A percentile compares a stretch with the other conserved stretches of the same genome.
Conservation (phyloP, 176 grass and related monocot species). For the Triticum aestivum region DNA sequence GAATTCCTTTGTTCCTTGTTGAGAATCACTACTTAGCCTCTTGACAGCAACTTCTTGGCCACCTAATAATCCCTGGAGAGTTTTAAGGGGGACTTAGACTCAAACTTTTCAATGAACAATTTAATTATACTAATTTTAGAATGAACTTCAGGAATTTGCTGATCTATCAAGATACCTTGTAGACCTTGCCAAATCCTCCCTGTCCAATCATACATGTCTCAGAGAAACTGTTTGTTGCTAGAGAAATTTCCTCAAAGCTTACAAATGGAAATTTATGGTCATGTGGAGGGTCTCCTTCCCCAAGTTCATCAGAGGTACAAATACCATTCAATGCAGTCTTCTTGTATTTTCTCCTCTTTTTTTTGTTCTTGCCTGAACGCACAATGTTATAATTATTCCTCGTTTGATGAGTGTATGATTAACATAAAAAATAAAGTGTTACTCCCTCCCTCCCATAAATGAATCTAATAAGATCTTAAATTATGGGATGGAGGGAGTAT, state of each 20-base stretch:
- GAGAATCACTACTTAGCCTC: too few relatives aligned
- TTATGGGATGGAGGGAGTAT: too few relatives aligned
- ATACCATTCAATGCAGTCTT: neutral
- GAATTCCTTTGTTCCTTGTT: too few relatives aligned
- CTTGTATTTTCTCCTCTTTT: neutral
- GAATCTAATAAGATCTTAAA: too few relatives aligned
- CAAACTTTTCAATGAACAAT: neutral
- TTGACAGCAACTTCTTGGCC: too few relatives aligned
- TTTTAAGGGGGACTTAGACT: neutral
- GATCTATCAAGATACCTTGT: slow-evolving; percentile 18
- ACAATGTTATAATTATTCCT: neutral
- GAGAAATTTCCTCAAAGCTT: neutral
- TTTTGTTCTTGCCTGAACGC: neutral
- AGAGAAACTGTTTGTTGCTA: slow-evolving; percentile 35
- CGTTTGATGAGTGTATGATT: neutral
- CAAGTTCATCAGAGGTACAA: neutral
- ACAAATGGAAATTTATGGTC: slow-evolving; percentile 31
- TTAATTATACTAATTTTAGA: neutral
- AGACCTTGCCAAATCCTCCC: slow-evolving; percentile 49
- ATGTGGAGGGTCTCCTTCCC: neutral
- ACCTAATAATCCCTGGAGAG: neutral
- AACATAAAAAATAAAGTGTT: neutral
- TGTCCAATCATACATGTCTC: slow-evolving; percentile 32
- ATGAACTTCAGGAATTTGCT: neutral
- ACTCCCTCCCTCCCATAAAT: too few relatives aligned